Evolutionary conservation across 2,329 filamentous ascomycete genomes (phyloP), one percentile per base, ranked within the genome.

Genomic region (Colletotrichum australisinense): DNA sequence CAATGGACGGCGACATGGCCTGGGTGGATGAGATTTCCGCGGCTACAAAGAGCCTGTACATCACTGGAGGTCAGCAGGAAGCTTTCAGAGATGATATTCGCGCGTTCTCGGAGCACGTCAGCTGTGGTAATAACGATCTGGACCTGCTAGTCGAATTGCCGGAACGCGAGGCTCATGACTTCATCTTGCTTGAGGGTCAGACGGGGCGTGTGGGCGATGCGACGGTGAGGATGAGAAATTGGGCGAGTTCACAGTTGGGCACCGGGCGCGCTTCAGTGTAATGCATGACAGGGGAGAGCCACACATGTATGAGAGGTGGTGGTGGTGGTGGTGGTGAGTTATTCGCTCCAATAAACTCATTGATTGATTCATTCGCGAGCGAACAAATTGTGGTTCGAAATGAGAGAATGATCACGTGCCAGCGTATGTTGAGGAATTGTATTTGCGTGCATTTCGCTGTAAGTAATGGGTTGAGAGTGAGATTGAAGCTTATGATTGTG

Each of bases 31-130:
- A 79, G 12, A 68, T 82, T 24, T 75, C 74, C 0, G 59, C 46
- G 4, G 72, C 78, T 9, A 73, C 77, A 0, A 68, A 67, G 26
- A 73, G 67, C n/a, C 46, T 83, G 4, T 82, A 82, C 72, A 75
- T 83, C 30, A 82, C 80, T 0, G 78, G 76, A 1, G 82, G 82
- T 0, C 77, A 78, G 69, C 76, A 79, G 19, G 82, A 83, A 65
- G 65, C 81, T 0, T 69, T 83, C 26, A 68, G 76, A 14, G 81
- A 83, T 19, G 78, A 83, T 3, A 77, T 76, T 8, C 72, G 79
- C 5, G 62, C 64, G 9, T 74, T 81, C 19, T 77, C 76, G 1
- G 76, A 79, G 35, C 73, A 73, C 1, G 63, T 83, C 56, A 66
- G 71, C 6, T 73, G 71, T n/a, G 19, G 73, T 58, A 32, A 67